Conservation (phyloP, 2,329 filamentous ascomycete species). For the Penicillium sp. region DNA sequence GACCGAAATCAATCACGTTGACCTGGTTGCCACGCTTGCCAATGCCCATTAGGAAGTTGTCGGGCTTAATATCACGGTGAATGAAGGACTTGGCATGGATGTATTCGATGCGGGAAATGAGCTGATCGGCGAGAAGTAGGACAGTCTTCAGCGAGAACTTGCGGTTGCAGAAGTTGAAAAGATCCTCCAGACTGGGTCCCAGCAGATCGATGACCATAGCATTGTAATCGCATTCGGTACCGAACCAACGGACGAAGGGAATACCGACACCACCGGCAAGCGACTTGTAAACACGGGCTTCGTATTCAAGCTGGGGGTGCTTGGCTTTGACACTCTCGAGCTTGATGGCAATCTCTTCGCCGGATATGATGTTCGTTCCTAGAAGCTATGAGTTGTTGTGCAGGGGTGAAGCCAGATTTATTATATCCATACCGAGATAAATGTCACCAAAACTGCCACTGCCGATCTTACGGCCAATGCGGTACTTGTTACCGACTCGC, state of each 20-base stretch:
- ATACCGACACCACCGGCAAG: constrained; percentile 97
- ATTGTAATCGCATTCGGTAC: constrained; percentile 99
- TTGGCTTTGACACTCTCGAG: constrained; percentile 99
- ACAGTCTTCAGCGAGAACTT: constrained; percentile 99
- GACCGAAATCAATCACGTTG: constrained; percentile 98
- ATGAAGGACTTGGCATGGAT: constrained; percentile 99
- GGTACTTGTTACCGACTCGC: constrained; percentile 99
- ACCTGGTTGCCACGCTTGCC: constrained; percentile 99
- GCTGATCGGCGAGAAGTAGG: constrained; percentile 90
- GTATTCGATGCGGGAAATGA: constrained; percentile 99
- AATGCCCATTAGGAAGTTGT: constrained; percentile 99
- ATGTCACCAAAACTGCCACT: constrained; percentile 98
- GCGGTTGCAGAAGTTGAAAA: constrained; percentile 99
- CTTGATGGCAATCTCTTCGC: constrained; percentile 99
- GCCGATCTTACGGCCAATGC: constrained; percentile 98
- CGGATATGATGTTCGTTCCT: constrained; percentile 99
- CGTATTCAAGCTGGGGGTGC: constrained; percentile 98
- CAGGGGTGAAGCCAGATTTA: background rate
- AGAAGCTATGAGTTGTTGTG: constrained; percentile 13
- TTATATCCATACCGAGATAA: constrained; percentile 67
- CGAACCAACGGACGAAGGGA: constrained; percentile 98
- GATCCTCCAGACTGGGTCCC: constrained; percentile 90
- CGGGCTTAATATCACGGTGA: constrained; percentile 99
- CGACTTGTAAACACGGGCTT: constrained; percentile 83
- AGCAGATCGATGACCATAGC: constrained; percentile 98